Base-by-base conservation (phyloP, 2,329 filamentous ascomycete species). In the Pyricularia grisea region DNA sequence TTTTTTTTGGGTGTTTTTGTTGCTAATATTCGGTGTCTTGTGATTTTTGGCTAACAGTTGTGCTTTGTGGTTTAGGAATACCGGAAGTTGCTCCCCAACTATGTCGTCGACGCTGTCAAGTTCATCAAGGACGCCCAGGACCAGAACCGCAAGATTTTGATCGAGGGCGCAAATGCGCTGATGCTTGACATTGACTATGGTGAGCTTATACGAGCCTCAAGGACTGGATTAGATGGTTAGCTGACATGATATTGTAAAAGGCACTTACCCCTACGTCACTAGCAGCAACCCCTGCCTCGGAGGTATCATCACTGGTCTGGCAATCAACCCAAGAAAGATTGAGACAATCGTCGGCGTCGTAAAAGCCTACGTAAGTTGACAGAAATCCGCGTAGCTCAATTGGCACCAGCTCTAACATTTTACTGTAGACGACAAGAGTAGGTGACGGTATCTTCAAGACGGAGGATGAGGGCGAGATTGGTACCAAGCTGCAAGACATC, bases 141-240 rank as follows among this genome's bases (percentile, higher is more conserved):
- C 61, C 76, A 79, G 58, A 83, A 85, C 28, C 79, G 81, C 64
- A 82, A 83, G 68, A 85, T 90, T 70, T 81, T 90, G 1, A 82
- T 90, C 17, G 88, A 90, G 77, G 87, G 87, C 33, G 85, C 85
- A 25, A 86, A 88, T 71, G 79, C 81, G 6, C 80, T 90, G 67
- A 89, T 92, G 87, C 80, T 91, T 68, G 89, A 91, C 75, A 82
- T 91, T 70, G 86, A 86, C 75, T 85, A 85, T 73, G 80, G 79
- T 70, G 73, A 74, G 69, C 71, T 71, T 4, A 31, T 72, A 63
- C 64, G 20, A 67, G 27, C 17, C 20, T 11, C 27, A 36, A 73
- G 84, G 87, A 82, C 79, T 88, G 67, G 86, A 88, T 72, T 81
- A 27, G 4, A 27, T 27, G n/a, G 4, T 27, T 4, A 61, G 58